Evolutionary conservation across 2,329 filamentous ascomycete species (phyloP), one percentile per base, ranked within the genome.

Genomic region (Grosmannia serpens): DNA sequence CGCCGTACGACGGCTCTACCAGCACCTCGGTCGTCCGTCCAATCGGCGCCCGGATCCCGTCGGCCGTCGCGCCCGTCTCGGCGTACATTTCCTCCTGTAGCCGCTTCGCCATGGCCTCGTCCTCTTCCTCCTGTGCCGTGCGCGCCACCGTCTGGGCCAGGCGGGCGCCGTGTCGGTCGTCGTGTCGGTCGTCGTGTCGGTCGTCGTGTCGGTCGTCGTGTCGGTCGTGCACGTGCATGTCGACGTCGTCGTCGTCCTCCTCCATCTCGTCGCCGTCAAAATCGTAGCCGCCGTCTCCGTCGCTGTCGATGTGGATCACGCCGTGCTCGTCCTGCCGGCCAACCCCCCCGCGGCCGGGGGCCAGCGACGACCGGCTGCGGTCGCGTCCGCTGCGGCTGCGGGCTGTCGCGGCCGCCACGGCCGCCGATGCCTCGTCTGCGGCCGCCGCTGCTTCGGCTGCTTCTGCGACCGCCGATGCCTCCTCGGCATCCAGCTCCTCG

Each of bases 1-100:
- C 78, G 44, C 72, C 77, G 70, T 79, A 82, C 51, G 71, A 74
- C 1, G 89, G 89, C 2, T 87, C 91, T 11, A 96, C 86, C 56
- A 99, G 79, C 0, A 91, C 96, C 74, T 99, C 94, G 15, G 89
- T 95, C 31, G 88, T 95, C 65, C 90, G 83, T 52, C 87, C 89
- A 72, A 99, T 95, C 10, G 94, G 94, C 53, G 94, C 94, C 67
- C 94, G 81, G 58, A 99, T 86, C 52, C 78, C 86, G 65, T 85
- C 85, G 22, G 85, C 85, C 26, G 35, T 33, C 9, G 55, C 49
- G 2, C 20, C 53, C 11, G 46, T 31, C 61, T 74, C 74, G 27
- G 70, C 70, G 66, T 96, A 97, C 68, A 96, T 81, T 71, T 99
- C 91, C 67, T 99, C 88, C 70, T 99, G 94, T 60, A 99, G 72